Evolutionary conservation across 2,329 filamentous ascomycete species (phyloP), one percentile per base, ranked within the genome.

Genomic region (Pleurostoma richardsiae): DNA sequence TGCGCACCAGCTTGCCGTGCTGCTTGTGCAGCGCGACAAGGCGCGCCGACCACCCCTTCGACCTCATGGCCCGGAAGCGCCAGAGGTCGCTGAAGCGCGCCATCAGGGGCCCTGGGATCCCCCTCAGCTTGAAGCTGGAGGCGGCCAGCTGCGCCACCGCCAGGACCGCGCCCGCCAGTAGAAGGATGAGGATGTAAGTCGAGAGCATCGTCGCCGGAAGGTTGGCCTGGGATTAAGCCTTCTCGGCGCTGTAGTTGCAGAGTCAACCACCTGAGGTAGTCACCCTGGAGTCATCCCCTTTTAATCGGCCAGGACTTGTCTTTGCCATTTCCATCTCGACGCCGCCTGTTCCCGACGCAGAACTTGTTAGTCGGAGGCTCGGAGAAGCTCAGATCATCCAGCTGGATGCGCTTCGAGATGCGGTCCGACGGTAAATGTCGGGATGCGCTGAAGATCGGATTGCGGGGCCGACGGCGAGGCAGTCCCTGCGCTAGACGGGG

Each of bases 31-130:
- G 44, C 4, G n/a, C 41, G 8, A 46, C 41, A 4, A 49, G 43
- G 4, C 40, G 31, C 5, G 33, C 40, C 27, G 43, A 40, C 47
- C 47, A 46, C 10, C 40, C 39, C 40, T 46, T 43, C 27, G 43
- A 40, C 19, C 33, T 31, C 47, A 46, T 40, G 40, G 43, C 41
- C 19, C 42, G 41, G 42, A 44, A 48, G 31, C 47, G 47, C 47
- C 47, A 49, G 29, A 49, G 30, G 19, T 49, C 44, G n/a, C 33
- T 49, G 41, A 49, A 41, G 30, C 44, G 30, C 11, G 47, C 47
- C 29, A 41, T 4, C 7, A 39, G 27, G 10, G 47, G 47, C 4
- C 47, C 47, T 8, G 47, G 47, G 27, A 42, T 45, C 10, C 40
- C 40, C 6, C 28, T 8, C 28, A 49, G 47, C 40, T 41, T 30